Base-by-base conservation (phyloP, 768 basidiomycete species). In the Cyclocybe aegerita region DNA sequence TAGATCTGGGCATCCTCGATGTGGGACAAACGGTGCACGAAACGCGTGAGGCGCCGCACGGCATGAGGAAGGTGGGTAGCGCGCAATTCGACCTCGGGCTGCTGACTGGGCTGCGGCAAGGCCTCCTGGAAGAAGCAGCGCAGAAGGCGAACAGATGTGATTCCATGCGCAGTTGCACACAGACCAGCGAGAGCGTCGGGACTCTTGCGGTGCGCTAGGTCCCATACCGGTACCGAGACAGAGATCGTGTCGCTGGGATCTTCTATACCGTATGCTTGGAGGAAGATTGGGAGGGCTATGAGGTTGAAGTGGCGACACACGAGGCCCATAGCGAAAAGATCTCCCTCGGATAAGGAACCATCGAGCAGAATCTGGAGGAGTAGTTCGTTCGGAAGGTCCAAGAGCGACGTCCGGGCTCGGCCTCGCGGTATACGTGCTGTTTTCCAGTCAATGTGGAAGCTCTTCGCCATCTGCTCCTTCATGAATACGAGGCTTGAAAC, bases 41-140 rank as follows among this genome's bases (percentile, higher is more conserved):
- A 55, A 31, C 45, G 36, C 1, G 52, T 53, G 9, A 57, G 47
- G 3, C 61, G 59, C 9, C 41, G 36, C 8, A 62, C 50, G 14
- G 61, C 61, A n/a, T 53, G 12, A 7, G 61, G 51, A 14, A 62
- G 55, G 38, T 60, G 37, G 17, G 36, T 49, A 9, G 43, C 51
- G 7, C 17, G 40, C 31, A 23, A 16, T 31, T 35, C 15, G 17
- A 38, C 15, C 15, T 39, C 37, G 9, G 37, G 6, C 10, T 53
- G 41, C 33, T 62, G 61, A n/a, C 51, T 53, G 7, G 46, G 32
- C n/a, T 53, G 58, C 23, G 47, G 33, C 35, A 44, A 39, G 16
- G 61, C 51, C 14, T 60, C 61, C 39, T 62, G 61, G 44, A 62
- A 62, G 40, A 56, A 62, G 44, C 56, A 60, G 14, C 50, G 41